Evolutionary conservation across 2,329 filamentous ascomycete genomes (phyloP).

Genomic region (Penicillium fuscoglaucum): DNA sequence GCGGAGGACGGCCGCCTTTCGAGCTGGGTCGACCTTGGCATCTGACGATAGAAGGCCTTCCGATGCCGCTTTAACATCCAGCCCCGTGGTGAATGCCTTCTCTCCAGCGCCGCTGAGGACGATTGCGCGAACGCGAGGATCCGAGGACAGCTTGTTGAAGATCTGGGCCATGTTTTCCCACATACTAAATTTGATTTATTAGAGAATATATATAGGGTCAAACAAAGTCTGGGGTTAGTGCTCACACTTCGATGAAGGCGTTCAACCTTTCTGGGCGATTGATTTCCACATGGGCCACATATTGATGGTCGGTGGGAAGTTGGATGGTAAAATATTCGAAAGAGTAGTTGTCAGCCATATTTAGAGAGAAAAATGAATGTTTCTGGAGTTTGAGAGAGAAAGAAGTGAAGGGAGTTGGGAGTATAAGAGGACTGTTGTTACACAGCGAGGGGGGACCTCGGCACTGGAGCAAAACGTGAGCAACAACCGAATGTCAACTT

Average conservation of each 20-base stretch:
- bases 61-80: constrained; percentile 75
- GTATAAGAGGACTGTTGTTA: neutral
- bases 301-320: constrained; percentile 60
- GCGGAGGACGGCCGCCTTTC: constrained; percentile 62
- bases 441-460: constrained; percentile 1
- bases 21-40: constrained; percentile 57
- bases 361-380: neutral
- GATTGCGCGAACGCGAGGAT: constrained; percentile 72
- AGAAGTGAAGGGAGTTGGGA: neutral
- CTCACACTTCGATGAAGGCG: constrained; percentile 70
- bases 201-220: neutral
- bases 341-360: constrained; percentile 28
- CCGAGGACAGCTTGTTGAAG: constrained; percentile 70
- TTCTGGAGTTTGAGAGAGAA: neutral
- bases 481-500: neutral
- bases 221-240: constrained; percentile 11
- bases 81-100: constrained; percentile 78
- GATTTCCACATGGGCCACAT: constrained; percentile 89
- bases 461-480: neutral
- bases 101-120: constrained; percentile 79
- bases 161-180: constrained; percentile 77
- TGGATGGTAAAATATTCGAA: constrained; percentile 68
- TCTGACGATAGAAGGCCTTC: constrained; percentile 50
- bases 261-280: constrained; percentile 86
- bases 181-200: constrained; percentile 55